phyloP scores from a whole-genome alignment of 2,329 filamentous ascomycete genomes.

The Cladosporium austrohemisphaericum region DNA sequence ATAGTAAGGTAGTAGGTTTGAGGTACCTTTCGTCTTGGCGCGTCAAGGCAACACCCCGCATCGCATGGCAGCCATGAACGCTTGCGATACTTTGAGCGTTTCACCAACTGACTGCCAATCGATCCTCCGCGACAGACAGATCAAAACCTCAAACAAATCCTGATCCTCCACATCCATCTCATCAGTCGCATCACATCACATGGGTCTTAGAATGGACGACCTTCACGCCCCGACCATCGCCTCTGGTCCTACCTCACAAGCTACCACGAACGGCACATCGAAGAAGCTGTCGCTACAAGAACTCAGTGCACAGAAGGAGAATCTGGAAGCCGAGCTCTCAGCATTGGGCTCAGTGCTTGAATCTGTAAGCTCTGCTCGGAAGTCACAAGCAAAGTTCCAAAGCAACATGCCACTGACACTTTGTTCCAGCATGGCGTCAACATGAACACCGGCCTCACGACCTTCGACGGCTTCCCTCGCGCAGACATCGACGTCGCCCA shows the following conservation, averaged over 20 bases:
- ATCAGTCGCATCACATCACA: too few species aligned
- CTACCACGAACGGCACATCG: constrained; percentile 45
- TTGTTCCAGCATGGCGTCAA: constrained; percentile 76
- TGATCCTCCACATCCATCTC: too few species aligned
- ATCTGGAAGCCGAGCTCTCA: constrained; percentile 79
- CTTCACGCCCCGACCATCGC: constrained; percentile 68
- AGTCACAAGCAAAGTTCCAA: background rate
- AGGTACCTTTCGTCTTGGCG: too few species aligned
- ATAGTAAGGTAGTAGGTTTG: too few species aligned
- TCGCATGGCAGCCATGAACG: too few species aligned
- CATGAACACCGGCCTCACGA: constrained; percentile 86
- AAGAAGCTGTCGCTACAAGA: constrained; percentile 65
- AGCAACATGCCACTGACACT: constrained; percentile 11
- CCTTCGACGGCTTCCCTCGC: constrained; percentile 85
- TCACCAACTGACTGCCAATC: too few species aligned
- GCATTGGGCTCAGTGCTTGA: constrained; percentile 82
- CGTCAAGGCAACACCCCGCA: too few species aligned
- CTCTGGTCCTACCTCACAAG: constrained; percentile 66
- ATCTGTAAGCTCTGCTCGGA: constrained; percentile 56
- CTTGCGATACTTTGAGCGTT: too few species aligned
- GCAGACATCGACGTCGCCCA: constrained; percentile 93
- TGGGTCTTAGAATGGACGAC: constrained; percentile 61
- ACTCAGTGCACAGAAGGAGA: constrained; percentile 79
- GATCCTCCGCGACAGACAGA: too few species aligned
- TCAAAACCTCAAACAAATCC: too few species aligned